Evolutionary conservation across 2,329 filamentous ascomycete genomes (phyloP).

Genomic region (Pseudopithomyces maydicus): DNA sequence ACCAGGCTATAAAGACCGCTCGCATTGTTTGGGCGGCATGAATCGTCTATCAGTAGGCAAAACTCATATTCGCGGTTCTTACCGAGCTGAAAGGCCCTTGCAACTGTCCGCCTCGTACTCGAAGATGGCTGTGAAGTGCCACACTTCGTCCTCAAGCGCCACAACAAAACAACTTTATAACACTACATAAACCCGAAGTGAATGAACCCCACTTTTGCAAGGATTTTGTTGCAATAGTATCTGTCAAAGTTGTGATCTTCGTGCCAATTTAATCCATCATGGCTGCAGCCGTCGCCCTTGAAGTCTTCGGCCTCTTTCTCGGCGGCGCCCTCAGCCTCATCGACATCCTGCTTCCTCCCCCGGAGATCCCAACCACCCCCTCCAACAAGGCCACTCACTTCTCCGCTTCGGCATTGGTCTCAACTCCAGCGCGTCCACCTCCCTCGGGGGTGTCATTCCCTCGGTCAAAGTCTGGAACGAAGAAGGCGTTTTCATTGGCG

Average conservation of each 20-base stretch:
- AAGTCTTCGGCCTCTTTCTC: conserved; percentile 6
- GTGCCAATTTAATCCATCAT: background rate
- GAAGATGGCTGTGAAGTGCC: conserved; percentile 2
- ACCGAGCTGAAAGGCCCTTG: background rate
- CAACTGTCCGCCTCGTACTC: background rate
- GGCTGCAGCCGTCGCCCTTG: conserved; percentile 1
- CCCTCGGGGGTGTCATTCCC: conserved; percentile 3
- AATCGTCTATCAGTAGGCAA: too few relatives aligned
- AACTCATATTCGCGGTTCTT: too few relatives aligned
- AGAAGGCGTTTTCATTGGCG: conserved; percentile 2
- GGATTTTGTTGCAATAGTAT: too few relatives aligned
- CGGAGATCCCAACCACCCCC: background rate
- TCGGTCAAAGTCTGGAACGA: conserved; percentile 6
- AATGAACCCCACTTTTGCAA: too few relatives aligned
- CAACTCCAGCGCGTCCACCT: background rate
- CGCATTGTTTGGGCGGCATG: too few relatives aligned
- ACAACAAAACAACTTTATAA: background rate
- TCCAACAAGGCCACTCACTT: conserved; percentile 2
- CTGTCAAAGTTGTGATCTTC: too few relatives aligned
- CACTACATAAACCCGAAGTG: background rate
- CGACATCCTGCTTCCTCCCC: conserved; percentile 2
- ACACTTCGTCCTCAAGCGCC: background rate
- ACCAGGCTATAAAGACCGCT: too few relatives aligned
- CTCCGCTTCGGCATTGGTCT: conserved; percentile 9
- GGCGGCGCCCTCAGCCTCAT: conserved; percentile 1